These are phyloP conservation scores for Dactylonectria macrodidyma DNA, from an alignment of 2,329 filamentous ascomycete genomes.

Conservation along the genomic window DNA sequence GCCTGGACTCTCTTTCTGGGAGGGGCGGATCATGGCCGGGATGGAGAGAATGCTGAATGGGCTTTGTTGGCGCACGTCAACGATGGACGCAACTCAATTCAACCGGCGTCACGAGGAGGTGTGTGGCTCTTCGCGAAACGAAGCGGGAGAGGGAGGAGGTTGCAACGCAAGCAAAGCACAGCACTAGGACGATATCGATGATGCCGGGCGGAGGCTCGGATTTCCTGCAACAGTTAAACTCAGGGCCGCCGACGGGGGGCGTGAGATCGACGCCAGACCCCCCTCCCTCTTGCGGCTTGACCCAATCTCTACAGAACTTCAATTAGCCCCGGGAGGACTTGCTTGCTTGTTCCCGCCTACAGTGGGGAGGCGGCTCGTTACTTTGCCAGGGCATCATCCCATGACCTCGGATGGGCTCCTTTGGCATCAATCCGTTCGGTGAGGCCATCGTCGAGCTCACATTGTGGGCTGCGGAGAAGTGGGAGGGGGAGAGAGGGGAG, in stretches of 20 bases:
- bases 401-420: slow-evolving; percentile 18
- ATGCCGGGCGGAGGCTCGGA: slow-evolving; percentile 41
- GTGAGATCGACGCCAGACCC: slow-evolving; percentile 34
- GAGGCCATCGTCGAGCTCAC: neutral
- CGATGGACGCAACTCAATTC: neutral
- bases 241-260: slow-evolving; percentile 36
- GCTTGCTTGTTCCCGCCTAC: neutral
- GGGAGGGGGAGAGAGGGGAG: slow-evolving; percentile 17
- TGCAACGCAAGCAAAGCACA: slow-evolving; percentile 9
- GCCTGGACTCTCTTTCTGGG: neutral
- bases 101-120: slow-evolving; percentile 19
- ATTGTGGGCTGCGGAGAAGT: slow-evolving; percentile 11
- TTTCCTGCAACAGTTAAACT: slow-evolving; percentile 43
- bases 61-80: slow-evolving; percentile 13
- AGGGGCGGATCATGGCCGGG: slow-evolving; percentile 15
- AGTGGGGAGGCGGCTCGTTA: neutral
- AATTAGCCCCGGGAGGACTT: neutral
- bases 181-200: slow-evolving; percentile 40
- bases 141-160: slow-evolving; percentile 15
- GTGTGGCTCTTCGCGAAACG: neutral
- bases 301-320: neutral
- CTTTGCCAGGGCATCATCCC: slow-evolving; percentile 14
- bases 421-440: neutral
- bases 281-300: slow-evolving; percentile 17
- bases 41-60: slow-evolving; percentile 12